A percentile compares a stretch with the other conserved stretches of the same genome.
phyloP scores from a whole-genome alignment of 2,329 filamentous ascomycete species.

The Acrocalymma vagum region DNA sequence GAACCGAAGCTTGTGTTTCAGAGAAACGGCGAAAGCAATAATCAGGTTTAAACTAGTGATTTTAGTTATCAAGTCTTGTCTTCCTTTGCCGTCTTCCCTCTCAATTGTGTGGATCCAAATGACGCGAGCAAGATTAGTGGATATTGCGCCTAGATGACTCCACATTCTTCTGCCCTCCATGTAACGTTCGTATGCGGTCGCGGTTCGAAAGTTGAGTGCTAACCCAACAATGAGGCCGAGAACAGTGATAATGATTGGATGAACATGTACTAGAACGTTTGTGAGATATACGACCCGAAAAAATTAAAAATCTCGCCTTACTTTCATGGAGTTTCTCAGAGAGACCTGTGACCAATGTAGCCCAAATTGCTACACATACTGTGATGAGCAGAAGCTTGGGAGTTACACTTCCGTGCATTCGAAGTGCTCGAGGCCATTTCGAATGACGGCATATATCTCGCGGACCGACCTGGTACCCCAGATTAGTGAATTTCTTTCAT shows the following conservation, averaged over 20 bases:
- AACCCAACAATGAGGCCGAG: slow-evolving; percentile 80
- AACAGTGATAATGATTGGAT: slow-evolving; percentile 72
- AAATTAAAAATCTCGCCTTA: slow-evolving; percentile 50
- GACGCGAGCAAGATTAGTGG: slow-evolving; percentile 67
- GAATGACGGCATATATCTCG: slow-evolving; percentile 74
- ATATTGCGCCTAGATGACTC: slow-evolving; percentile 61
- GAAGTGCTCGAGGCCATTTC: slow-evolving; percentile 75
- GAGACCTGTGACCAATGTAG: slow-evolving; percentile 65
- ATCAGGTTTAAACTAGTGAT: slow-evolving; percentile 77
- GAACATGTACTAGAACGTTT: slow-evolving; percentile 57
- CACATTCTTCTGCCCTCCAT: slow-evolving; percentile 68
- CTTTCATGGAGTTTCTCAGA: slow-evolving; percentile 48
- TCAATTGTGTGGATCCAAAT: slow-evolving; percentile 80
- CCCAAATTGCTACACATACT: slow-evolving; percentile 67
- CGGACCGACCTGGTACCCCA: slow-evolving; percentile 60
- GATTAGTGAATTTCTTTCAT: too few relatives aligned
- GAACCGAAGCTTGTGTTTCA: slow-evolving; percentile 83
- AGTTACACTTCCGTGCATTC: slow-evolving; percentile 75
- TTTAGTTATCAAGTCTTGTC: slow-evolving; percentile 73
- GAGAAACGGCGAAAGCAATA: slow-evolving; percentile 73
- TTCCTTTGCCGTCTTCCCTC: slow-evolving; percentile 60
- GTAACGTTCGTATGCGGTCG: slow-evolving; percentile 75
- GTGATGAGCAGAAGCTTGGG: slow-evolving; percentile 76
- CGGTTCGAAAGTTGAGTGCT: slow-evolving; percentile 74
- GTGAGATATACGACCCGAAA: not conserved